These are phyloP conservation scores for Pseudotsuga menziesii DNA, from an alignment of 75 land plant genomes.

Conservation along the genomic window DNA sequence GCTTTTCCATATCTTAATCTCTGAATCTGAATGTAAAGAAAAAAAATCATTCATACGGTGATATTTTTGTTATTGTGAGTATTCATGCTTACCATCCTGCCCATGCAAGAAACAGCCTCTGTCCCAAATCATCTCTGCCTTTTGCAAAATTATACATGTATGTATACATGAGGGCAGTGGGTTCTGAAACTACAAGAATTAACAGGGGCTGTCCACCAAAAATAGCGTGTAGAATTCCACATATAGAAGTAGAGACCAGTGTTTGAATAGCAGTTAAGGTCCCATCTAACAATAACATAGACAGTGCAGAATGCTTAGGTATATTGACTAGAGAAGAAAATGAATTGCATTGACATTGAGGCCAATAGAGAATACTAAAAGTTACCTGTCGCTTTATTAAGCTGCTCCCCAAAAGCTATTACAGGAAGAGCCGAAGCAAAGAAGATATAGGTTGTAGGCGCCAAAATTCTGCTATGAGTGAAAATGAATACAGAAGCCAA, in stretches of 20 bases:
- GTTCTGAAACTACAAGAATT: conserved; percentile 73
- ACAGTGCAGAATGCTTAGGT: not conserved
- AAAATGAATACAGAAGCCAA: not conserved
- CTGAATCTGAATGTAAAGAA: conserved; percentile 8
- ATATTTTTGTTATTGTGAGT: not conserved
- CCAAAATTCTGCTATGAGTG: conserved; percentile 60
- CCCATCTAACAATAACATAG: conserved; percentile 39
- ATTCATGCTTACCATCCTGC: conserved; percentile 44
- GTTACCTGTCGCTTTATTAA: conserved; percentile 71
- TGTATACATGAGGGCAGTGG: conserved; percentile 74
- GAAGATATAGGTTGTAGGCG: conserved; percentile 86
- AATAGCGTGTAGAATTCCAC: conserved; percentile 70
- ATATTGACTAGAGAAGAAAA: not conserved
- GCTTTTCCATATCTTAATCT: not conserved
- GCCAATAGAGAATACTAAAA: not conserved
- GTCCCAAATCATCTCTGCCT: conserved; percentile 41
- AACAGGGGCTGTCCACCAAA: conserved; percentile 78
- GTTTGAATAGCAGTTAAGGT: conserved; percentile 66
- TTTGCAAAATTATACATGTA: conserved; percentile 75
- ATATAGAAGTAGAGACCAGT: conserved; percentile 59
- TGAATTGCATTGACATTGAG: not conserved
- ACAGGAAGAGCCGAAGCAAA: conserved; percentile 98
- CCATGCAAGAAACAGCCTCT: conserved; percentile 46
- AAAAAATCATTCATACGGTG: not conserved
- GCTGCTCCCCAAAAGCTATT: conserved; percentile 92